phyloP scores from a whole-genome alignment of 139 green algal species.

The Nannochloris sp. region DNA sequence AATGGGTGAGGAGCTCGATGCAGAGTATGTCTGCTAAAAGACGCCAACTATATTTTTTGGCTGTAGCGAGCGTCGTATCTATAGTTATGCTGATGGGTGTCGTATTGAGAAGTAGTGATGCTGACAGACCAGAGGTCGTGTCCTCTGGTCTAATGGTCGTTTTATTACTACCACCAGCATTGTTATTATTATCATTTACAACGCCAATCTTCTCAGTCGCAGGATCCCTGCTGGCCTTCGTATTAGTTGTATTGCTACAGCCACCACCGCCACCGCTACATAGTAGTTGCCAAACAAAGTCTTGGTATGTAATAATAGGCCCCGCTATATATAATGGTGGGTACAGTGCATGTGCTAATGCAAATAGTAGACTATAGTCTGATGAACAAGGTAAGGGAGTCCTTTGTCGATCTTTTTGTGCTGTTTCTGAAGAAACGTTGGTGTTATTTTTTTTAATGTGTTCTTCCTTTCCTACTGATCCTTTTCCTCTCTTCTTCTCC shows the following conservation, averaged over 20 bases:
- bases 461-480: background rate
- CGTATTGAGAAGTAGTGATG: too few species aligned
- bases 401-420: constrained; percentile 1
- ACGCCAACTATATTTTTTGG: constrained; percentile 42
- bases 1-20: constrained; percentile 77
- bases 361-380: constrained; percentile 37
- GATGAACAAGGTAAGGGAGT: background rate
- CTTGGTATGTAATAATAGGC: constrained; percentile 77
- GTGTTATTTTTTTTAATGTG: background rate
- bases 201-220: too few species aligned
- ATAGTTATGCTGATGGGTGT: too few species aligned
- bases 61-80: background rate
- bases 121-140: too few species aligned
- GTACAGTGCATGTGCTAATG: constrained; percentile 75
- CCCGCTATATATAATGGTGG: constrained; percentile 90
- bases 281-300: constrained; percentile 66
- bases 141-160: too few species aligned
- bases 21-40: constrained; percentile 31
- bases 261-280: too few species aligned
- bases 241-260: too few species aligned
- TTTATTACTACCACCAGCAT: too few species aligned
- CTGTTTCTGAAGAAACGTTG: background rate
- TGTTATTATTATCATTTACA: too few species aligned
- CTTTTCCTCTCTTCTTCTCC: background rate
- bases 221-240: too few species aligned